Evolutionary conservation across 2,329 filamentous ascomycete genomes (phyloP), one percentile per base, ranked within the genome.

Genomic region (Ambrosiella xylebori): DNA sequence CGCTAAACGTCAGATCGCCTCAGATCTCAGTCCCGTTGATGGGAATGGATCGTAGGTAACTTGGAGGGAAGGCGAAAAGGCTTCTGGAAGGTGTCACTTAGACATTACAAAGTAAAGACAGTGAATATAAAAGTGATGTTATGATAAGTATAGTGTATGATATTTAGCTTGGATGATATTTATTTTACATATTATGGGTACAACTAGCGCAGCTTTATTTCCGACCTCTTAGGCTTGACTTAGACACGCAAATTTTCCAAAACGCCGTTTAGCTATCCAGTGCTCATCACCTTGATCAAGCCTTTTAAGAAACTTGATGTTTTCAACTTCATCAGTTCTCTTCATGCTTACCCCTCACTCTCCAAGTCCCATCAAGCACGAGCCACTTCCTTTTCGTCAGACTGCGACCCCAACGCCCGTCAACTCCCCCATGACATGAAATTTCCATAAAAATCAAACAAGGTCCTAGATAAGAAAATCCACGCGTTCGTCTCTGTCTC

Each of bases 21-120:
- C 40, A 58, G 51, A 58, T 58, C 49, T 58, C 50, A 58, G 57
- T 58, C 51, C 57, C 57, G 57, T 44, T 19, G 50, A 36, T 11
- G 40, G 40, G 11, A 41, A n/a, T 41, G 40, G 40, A n/a, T 41
- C 27, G 27, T 27, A 27, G 27, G 27, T 27, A 27, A 4, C 27
- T 27, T 27, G 27, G 27, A 27, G 27, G 27, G 27, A 27, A 27
- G 27, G 27, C 3, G 27, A 5, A 27, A 27, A 6, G 40, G 50
- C 50, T 53, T 53, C 50, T 53, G 19, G 27, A 37, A 37, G 36
- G 27, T 37, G 1, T 38, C 27, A 27, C 27, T 27, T 27, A 4
- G 27, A 27, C 27, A 27, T 27, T 27, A 27, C 27, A 27, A 27
- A 27, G 27, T 27, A 27, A 27, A 27, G 27, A 27, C 27, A 27